Percentiles rank a stretch among this genome's conserved stretches.
These are phyloP conservation scores for Blastobotrys arbuscula DNA, from an alignment of 1,139 yeast species.

Conservation along the genomic window DNA sequence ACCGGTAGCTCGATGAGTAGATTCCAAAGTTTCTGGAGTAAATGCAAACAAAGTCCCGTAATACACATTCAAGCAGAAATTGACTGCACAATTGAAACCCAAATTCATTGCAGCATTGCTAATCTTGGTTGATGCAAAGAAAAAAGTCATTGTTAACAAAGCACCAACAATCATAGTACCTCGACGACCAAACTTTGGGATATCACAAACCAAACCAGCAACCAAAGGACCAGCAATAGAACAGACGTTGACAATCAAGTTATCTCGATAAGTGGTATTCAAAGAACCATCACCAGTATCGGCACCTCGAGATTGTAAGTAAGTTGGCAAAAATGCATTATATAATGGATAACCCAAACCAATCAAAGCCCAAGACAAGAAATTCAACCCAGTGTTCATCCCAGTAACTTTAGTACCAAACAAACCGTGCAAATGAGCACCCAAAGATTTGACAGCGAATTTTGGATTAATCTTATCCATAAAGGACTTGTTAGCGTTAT, in stretches of 20 bases:
- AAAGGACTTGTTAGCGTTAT: conserved; percentile 14
- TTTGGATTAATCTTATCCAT: conserved; percentile 16
- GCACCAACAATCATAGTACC: conserved; percentile 56
- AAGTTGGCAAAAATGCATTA: conserved; percentile 46
- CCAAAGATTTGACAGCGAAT: conserved; percentile 16
- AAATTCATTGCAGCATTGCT: conserved; percentile 46
- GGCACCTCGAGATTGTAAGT: conserved; percentile 46
- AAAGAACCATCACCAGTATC: conserved; percentile 37
- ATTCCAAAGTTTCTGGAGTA: conserved; percentile 43
- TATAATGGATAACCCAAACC: conserved; percentile 53
- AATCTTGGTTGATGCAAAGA: conserved; percentile 55
- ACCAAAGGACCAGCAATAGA: conserved; percentile 54
- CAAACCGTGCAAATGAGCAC: conserved; percentile 27
- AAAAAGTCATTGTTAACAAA: conserved; percentile 46
- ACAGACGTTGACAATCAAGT: conserved; percentile 45
- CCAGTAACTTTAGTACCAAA: conserved; percentile 41
- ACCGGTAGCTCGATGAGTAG: conserved; percentile 52
- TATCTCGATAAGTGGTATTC: conserved; percentile 45
- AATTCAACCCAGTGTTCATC: conserved; percentile 39
- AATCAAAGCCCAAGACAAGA: conserved; percentile 46
- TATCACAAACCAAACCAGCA: conserved; percentile 40
- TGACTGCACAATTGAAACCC: conserved; percentile 49
- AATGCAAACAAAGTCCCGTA: conserved; percentile 53
- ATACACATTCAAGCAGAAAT: conserved; percentile 47
- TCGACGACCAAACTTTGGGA: conserved; percentile 49